These are phyloP conservation scores for Colletotrichum sp. DNA, from an alignment of 2,329 filamentous ascomycete genomes.

Conservation along the genomic window DNA sequence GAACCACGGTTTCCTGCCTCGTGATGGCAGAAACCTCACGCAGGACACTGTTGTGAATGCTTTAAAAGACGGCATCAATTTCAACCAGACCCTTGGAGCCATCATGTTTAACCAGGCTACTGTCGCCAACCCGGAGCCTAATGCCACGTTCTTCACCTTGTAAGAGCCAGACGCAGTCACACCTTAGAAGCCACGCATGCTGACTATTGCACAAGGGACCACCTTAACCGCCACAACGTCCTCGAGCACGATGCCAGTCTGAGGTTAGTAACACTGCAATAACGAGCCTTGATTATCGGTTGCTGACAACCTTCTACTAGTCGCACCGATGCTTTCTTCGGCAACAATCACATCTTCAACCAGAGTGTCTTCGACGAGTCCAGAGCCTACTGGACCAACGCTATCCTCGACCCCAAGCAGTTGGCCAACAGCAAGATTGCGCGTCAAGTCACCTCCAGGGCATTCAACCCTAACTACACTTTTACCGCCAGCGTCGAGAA, in stretches of 20 bases:
- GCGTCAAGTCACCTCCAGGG: conserved; percentile 46
- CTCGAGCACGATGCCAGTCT: conserved; percentile 55
- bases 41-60: conserved; percentile 39
- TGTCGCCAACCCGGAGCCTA: conserved; percentile 45
- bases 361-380: conserved; percentile 52
- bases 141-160: conserved; percentile 47
- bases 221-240: conserved; percentile 50
- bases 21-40: conserved; percentile 47
- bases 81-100: conserved; percentile 40
- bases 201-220: conserved; percentile 27
- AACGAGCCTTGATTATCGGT: too few species aligned
- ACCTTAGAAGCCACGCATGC: neutral
- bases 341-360: conserved; percentile 58
- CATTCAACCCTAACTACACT: conserved; percentile 52
- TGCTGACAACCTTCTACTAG: conserved; percentile 28
- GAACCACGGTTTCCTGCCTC: conserved; percentile 54
- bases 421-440: conserved; percentile 50
- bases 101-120: conserved; percentile 49
- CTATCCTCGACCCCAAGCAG: conserved; percentile 42
- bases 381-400: conserved; percentile 47
- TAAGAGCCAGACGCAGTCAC: conserved; percentile 2
- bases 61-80: conserved; percentile 45
- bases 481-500: conserved; percentile 45
- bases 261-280: conserved; percentile 36
- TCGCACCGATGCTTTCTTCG: conserved; percentile 53